A percentile compares a stretch with the other conserved stretches of the same genome.
Evolutionary conservation across 2,329 filamentous ascomycete species (phyloP).

Genomic region (Blastomyces emzantsi): DNA sequence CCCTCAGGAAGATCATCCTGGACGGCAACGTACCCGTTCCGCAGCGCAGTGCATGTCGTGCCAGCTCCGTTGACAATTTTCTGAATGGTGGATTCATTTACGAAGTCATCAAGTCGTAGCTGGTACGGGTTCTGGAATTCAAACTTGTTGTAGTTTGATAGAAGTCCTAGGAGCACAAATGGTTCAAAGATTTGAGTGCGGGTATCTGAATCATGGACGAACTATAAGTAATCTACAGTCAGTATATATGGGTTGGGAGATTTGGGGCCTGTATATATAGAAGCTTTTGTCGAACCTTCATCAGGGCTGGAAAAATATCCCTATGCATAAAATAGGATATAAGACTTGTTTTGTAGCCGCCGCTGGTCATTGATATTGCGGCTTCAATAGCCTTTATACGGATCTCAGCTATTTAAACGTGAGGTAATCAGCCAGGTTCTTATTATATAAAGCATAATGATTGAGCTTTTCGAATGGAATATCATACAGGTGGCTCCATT

Average conservation of each 20-base stretch:
- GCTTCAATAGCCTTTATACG: conserved; percentile 73
- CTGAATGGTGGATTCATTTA: conserved; percentile 79
- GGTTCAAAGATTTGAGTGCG: conserved; percentile 58
- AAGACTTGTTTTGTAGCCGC: conserved; percentile 91
- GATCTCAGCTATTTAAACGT: conserved; percentile 50
- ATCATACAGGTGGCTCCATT: conserved; percentile 59
- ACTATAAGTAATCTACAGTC: conserved; percentile 46
- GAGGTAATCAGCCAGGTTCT: conserved; percentile 7
- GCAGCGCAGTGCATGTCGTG: conserved; percentile 56
- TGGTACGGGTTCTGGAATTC: conserved; percentile 97
- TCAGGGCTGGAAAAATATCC: conserved; percentile 86
- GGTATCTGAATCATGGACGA: conserved; percentile 65
- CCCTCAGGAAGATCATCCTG: conserved; percentile 85
- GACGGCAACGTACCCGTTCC: conserved; percentile 71
- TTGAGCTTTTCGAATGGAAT: neutral
- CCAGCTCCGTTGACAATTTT: conserved; percentile 73
- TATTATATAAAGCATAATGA: neutral
- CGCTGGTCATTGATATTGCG: conserved; percentile 73
- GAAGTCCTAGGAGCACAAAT: conserved; percentile 71
- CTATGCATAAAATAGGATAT: conserved; percentile 91
- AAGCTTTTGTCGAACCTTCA: conserved; percentile 59
- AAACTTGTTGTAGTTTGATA: conserved; percentile 99
- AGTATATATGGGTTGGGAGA: neutral
- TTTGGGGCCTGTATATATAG: neutral
- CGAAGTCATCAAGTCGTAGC: conserved; percentile 83